These are phyloP conservation scores for Wallacemonas sp. DNA, from an alignment of 208 protist species.

Conservation along the genomic window DNA sequence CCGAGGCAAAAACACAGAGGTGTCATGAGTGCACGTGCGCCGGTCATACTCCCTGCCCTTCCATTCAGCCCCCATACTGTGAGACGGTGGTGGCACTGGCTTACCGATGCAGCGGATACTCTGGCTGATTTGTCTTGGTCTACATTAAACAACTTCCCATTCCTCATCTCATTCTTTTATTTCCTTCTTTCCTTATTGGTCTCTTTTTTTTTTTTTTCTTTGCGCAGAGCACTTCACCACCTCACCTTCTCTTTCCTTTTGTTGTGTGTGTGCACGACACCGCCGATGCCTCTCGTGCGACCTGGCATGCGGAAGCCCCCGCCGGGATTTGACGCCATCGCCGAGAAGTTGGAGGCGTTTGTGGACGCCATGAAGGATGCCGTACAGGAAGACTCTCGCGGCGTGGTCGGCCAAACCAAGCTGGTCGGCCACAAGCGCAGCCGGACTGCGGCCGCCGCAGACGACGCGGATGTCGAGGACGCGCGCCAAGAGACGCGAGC, in stretches of 20 bases:
- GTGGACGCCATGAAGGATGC: constrained; percentile 75
- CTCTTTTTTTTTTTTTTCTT: background rate
- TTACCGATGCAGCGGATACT: no score
- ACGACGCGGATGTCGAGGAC: constrained; percentile 11
- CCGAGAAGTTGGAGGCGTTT: constrained; percentile 64
- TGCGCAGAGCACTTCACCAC: no score
- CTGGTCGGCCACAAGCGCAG: constrained; percentile 8
- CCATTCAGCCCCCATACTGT: no score
- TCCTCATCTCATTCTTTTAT: background rate
- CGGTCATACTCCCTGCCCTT: no score
- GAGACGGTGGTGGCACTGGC: no score
- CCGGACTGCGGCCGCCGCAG: background rate
- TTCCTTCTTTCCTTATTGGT: background rate
- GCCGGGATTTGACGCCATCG: constrained; percentile 70
- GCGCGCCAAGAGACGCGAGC: no score
- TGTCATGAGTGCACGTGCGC: no score
- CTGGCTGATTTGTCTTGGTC: no score
- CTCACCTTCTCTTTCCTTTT: background rate
- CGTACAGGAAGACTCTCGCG: constrained; percentile 62
- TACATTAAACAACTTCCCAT: background rate
- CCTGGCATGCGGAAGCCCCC: constrained; percentile 85
- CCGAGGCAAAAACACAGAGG: no score
- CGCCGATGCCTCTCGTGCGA: constrained; percentile 83
- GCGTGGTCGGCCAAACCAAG: constrained; percentile 50
- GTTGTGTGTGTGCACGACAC: no score